These are phyloP conservation scores for Linum lewisii DNA, from an alignment of 345 rosid genomes.

Conservation along the genomic window DNA sequence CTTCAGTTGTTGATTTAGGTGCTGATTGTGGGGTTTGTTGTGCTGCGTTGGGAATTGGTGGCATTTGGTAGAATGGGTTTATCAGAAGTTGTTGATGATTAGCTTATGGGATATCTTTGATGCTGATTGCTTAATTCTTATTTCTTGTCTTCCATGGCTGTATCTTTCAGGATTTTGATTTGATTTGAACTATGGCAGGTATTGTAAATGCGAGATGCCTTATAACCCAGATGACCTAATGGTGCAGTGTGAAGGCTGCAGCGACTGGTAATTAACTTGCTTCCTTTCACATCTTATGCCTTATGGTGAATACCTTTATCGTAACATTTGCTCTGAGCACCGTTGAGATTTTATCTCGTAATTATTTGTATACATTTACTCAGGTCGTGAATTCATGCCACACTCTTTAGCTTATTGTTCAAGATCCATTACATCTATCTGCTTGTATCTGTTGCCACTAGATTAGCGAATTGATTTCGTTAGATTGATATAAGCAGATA, in stretches of 20 bases:
- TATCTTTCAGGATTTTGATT: not conserved
- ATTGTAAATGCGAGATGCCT: conserved; percentile 99
- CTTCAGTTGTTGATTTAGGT: not conserved
- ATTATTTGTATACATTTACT: not conserved
- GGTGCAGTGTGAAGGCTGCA: conserved; percentile 95
- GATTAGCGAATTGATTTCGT: not conserved
- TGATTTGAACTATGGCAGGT: conserved; percentile 32
- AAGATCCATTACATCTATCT: not conserved
- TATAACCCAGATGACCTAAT: conserved; percentile 94
- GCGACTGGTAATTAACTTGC: conserved; percentile 67
- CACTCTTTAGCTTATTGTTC: not conserved
- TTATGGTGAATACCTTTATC: not conserved
- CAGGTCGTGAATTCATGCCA: not conserved
- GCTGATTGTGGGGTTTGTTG: not conserved
- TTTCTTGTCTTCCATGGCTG: not conserved
- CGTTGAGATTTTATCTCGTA: not conserved
- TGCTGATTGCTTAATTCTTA: not conserved
- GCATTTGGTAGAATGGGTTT: not conserved
- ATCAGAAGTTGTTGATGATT: not conserved
- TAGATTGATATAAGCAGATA: not conserved
- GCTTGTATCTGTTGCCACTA: not conserved
- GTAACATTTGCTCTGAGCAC: not conserved
- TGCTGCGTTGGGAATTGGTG: not conserved
- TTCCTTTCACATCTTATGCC: not conserved
- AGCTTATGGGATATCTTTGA: not conserved